phyloP scores from a whole-genome alignment of 192 early-diverging fungal species.

The Coemansia sp. region DNA sequence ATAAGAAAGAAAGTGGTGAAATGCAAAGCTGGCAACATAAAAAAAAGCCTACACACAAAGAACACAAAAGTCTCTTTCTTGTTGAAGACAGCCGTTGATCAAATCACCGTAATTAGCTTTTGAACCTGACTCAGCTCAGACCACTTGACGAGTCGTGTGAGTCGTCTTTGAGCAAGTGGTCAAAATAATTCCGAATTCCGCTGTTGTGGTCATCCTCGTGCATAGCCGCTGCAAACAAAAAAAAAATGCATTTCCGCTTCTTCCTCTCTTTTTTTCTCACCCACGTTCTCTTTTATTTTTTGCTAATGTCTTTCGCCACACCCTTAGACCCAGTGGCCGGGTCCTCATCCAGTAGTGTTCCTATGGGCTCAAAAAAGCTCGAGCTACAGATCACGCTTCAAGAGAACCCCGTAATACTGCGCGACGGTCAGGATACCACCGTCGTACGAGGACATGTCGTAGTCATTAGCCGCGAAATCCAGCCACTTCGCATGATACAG shows the following conservation, averaged over 20 bases:
- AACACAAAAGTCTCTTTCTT: too few relatives aligned
- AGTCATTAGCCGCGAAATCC: conserved; percentile 16
- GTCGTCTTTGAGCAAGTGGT: too few relatives aligned
- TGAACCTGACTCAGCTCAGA: too few relatives aligned
- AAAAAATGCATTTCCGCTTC: neutral
- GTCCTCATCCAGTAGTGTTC: neutral
- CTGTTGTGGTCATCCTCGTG: neutral
- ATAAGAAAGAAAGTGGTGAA: neutral
- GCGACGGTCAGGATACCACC: neutral
- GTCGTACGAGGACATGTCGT: conserved; percentile 14
- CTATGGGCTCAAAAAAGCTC: conserved; percentile 13
- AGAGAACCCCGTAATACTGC: conserved; percentile 12
- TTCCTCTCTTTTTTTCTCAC: neutral
- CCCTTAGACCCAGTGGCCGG: neutral
- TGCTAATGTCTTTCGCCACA: neutral
- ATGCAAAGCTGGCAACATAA: neutral
- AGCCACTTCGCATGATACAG: conserved; percentile 1
- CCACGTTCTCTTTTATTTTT: neutral
- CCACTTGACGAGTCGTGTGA: too few relatives aligned
- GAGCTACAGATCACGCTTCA: conserved; percentile 20
- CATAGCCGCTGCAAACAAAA: neutral
- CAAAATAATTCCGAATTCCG: neutral
- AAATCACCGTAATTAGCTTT: too few relatives aligned
- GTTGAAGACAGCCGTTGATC: too few relatives aligned
- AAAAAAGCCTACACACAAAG: too few relatives aligned